These are phyloP conservation scores for Pilatotrama ljubarskyi DNA, from an alignment of 768 basidiomycete genomes.

Conservation along the genomic window DNA sequence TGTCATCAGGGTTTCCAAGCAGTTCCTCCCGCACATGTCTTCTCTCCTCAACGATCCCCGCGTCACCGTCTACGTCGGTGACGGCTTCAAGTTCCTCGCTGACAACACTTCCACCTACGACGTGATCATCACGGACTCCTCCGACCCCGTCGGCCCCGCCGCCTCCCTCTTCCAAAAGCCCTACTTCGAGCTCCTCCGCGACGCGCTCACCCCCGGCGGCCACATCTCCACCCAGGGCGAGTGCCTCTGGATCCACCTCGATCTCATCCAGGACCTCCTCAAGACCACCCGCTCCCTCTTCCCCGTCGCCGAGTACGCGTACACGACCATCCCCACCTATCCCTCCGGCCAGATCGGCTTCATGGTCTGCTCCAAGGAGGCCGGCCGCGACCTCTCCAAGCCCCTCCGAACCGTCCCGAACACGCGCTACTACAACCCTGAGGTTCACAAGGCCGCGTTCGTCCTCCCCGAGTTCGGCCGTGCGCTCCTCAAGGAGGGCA, in stretches of 20 bases:
- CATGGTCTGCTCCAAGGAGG: slow-evolving; percentile 82
- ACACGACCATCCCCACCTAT: slow-evolving; percentile 96
- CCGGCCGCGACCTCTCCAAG: slow-evolving; percentile 63
- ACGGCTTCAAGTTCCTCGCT: slow-evolving; percentile 95
- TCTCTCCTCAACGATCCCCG: slow-evolving; percentile 73
- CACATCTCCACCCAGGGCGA: slow-evolving; percentile 96
- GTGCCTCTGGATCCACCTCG: slow-evolving; percentile 91
- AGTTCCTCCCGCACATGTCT: slow-evolving; percentile 94
- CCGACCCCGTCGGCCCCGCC: slow-evolving; percentile 96
- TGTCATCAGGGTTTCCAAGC: slow-evolving; percentile 92
- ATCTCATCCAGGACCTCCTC: slow-evolving; percentile 77
- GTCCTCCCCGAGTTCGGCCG: slow-evolving; percentile 91
- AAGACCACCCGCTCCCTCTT: slow-evolving; percentile 73
- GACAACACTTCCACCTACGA: slow-evolving; percentile 89
- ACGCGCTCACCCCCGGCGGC: slow-evolving; percentile 86
- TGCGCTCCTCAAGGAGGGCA: slow-evolving; percentile 69
- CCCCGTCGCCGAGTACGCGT: slow-evolving; percentile 85
- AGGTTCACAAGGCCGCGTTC: slow-evolving; percentile 82
- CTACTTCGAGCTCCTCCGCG: slow-evolving; percentile 93
- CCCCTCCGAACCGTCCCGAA: slow-evolving; percentile 70
- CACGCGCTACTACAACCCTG: slow-evolving; percentile 83
- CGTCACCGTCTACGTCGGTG: slow-evolving; percentile 85
- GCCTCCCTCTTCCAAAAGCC: slow-evolving; percentile 93
- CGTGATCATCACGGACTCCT: slow-evolving; percentile 98
- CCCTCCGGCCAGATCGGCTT: slow-evolving; percentile 99